A percentile compares a stretch with the other conserved stretches of the same genome.
Evolutionary conservation across 176 grass and related monocot species (phyloP).

Genomic region (Juncus inflexus): DNA sequence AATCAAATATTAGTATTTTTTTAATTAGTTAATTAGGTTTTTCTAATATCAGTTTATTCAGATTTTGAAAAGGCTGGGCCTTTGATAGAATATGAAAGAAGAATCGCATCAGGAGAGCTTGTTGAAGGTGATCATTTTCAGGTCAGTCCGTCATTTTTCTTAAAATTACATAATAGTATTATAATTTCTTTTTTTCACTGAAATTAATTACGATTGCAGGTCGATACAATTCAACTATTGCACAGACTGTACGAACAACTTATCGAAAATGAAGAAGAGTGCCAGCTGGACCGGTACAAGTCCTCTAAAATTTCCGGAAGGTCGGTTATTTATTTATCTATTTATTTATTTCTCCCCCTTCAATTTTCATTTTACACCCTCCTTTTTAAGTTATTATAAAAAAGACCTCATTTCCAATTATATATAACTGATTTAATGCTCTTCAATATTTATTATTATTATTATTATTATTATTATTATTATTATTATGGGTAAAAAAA

Average conservation of each 20-base stretch:
- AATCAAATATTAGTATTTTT: conserved; percentile 2
- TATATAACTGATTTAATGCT: too few relatives aligned
- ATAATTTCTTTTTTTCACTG: neutral
- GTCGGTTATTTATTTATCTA: conserved; percentile 21
- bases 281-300: conserved; percentile 70
- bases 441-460: too few relatives aligned
- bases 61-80: conserved; percentile 52
- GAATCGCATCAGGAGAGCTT: conserved; percentile 72
- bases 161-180: neutral
- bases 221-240: conserved; percentile 67
- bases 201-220: conserved; percentile 36
- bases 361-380: conserved; percentile 9
- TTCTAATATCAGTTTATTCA: conserved; percentile 21
- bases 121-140: conserved; percentile 82
- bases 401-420: conserved; percentile 8
- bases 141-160: conserved; percentile 30
- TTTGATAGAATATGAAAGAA: conserved; percentile 61
- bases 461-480: neutral
- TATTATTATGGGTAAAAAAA: too few relatives aligned
- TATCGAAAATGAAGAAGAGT: conserved; percentile 54
- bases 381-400: conserved; percentile 11
- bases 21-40: neutral
- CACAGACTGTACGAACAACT: conserved; percentile 79
- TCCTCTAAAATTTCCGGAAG: conserved; percentile 73
- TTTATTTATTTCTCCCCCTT: neutral